Percentiles rank a stretch among this genome's conserved stretches.
Conservation (phyloP, 805 yeast species). For the Scheffersomyces amazonensis region DNA sequence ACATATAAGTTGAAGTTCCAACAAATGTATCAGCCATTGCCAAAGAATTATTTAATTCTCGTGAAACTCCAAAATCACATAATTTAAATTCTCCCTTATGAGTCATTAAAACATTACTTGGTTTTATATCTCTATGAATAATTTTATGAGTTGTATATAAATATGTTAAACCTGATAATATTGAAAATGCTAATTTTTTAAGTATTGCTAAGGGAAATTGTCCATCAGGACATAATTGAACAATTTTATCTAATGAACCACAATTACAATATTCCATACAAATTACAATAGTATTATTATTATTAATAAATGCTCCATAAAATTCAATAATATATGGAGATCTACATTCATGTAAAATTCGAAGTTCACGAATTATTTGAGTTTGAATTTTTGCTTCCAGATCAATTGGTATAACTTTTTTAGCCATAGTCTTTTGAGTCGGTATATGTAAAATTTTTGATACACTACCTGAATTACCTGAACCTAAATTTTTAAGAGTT, state of each 20-base stretch:
- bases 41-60: slow-evolving; percentile 87
- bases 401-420: slow-evolving; percentile 83
- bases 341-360: slow-evolving; percentile 87
- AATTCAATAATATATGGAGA: slow-evolving; percentile 82
- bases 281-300: slow-evolving; percentile 69
- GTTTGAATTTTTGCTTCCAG: slow-evolving; percentile 73
- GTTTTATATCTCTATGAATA: slow-evolving; percentile 94
- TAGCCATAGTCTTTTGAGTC: slow-evolving; percentile 84
- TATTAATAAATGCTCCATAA: slow-evolving; percentile 80
- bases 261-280: slow-evolving; percentile 97
- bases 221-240: slow-evolving; percentile 43
- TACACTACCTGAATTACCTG: slow-evolving; percentile 94
- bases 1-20: slow-evolving; percentile 95
- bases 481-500: slow-evolving; percentile 74
- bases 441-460: slow-evolving; percentile 86
- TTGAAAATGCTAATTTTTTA: slow-evolving; percentile 70
- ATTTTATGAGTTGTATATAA: slow-evolving; percentile 81
- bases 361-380: slow-evolving; percentile 83
- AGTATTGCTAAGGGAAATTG: slow-evolving; percentile 61
- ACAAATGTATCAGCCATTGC: slow-evolving; percentile 91
- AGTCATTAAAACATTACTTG: slow-evolving; percentile 86
- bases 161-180: slow-evolving; percentile 77
- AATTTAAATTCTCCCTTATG: slow-evolving; percentile 84
- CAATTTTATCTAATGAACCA: slow-evolving; percentile 82
- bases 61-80: slow-evolving; percentile 95